Evolutionary conservation across 2,329 filamentous ascomycete genomes (phyloP), one percentile per base, ranked within the genome.

Genomic region (Arthroderma sp.): DNA sequence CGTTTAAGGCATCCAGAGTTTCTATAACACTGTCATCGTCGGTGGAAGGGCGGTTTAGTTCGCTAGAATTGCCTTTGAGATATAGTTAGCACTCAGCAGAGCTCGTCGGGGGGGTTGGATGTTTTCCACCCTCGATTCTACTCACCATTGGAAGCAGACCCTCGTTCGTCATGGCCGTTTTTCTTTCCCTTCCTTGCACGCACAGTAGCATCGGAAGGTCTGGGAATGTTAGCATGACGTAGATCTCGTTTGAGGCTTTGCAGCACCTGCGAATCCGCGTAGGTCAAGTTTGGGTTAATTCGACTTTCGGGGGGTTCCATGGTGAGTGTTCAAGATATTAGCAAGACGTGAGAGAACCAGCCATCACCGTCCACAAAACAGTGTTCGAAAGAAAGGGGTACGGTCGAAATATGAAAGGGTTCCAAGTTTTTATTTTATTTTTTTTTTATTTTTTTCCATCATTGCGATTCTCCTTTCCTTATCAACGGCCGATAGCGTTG

Each of bases 1-100:
- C 61, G 53, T 77, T 77, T 40, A 73, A 56, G 28, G 64, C 63
- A 49, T 68, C 62, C 40, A 77, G 56, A n/a, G 61, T 61, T 10
- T 65, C 55, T 42, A 74, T 64, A 7, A 66, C 62, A 9, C 51
- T 40, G 40, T 54, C 43, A 41, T 63, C 56, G 39, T 47, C 44
- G 8, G 38, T 11, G 29, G 15, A 9, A 31, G 29, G 33, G 9
- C 15, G 9, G 28, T 30, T 5, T 29, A 30, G 10, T 29, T 15
- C 22, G 34, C 36, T 38, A 9, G 38, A 6, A 3, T 40, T 22
- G 29, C 10, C 28, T 27, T 42, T 34, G 27, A 7, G 22, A 7
- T 9, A 28, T 9, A 22, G 8, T 40, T 36, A 34, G 38, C 38
- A 28, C n/a, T 7, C 15, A 31, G 29, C 11, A 31, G 11, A 22